A percentile compares a stretch with the other conserved stretches of the same genome.
These are phyloP conservation scores for Chalciporus chontae DNA, from an alignment of 768 basidiomycete genomes.

Conservation along the genomic window DNA sequence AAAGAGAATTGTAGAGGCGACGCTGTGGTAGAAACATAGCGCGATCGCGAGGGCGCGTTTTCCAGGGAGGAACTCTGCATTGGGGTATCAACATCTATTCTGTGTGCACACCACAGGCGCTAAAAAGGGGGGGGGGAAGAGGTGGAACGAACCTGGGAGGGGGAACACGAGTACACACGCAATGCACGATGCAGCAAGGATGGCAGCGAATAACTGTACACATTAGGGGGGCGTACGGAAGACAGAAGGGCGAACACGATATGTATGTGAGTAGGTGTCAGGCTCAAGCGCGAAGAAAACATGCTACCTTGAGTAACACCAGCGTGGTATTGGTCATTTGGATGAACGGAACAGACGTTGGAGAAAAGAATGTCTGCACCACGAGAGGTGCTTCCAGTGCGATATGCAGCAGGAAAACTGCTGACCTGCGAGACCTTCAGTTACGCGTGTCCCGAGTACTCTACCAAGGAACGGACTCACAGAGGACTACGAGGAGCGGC, in stretches of 20 bases:
- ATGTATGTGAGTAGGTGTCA: background rate
- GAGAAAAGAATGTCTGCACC: slow-evolving; percentile 69
- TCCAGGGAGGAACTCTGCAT: slow-evolving; percentile 74
- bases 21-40: slow-evolving; percentile 71
- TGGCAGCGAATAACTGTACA: slow-evolving; percentile 61
- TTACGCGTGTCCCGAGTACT: background rate
- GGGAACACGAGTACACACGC: slow-evolving; percentile 59
- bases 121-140: background rate
- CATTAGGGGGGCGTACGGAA: no score
- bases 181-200: slow-evolving; percentile 59
- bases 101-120: background rate
- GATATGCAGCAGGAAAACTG: slow-evolving; percentile 75
- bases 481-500: slow-evolving; percentile 35
- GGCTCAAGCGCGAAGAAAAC: slow-evolving; percentile 3
- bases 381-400: slow-evolving; percentile 76
- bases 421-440: slow-evolving; percentile 39
- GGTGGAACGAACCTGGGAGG: slow-evolving; percentile 54
- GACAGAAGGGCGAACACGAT: background rate
- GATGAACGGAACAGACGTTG: slow-evolving; percentile 63
- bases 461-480: slow-evolving; percentile 26
- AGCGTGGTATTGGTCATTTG: slow-evolving; percentile 81
- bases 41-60: slow-evolving; percentile 80
- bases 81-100: background rate
- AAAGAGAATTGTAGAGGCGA: slow-evolving; percentile 69
- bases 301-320: slow-evolving; percentile 65